These are phyloP conservation scores for Ascochyta clinopodiicola DNA, from an alignment of 2,329 filamentous ascomycete genomes.

Conservation along the genomic window DNA sequence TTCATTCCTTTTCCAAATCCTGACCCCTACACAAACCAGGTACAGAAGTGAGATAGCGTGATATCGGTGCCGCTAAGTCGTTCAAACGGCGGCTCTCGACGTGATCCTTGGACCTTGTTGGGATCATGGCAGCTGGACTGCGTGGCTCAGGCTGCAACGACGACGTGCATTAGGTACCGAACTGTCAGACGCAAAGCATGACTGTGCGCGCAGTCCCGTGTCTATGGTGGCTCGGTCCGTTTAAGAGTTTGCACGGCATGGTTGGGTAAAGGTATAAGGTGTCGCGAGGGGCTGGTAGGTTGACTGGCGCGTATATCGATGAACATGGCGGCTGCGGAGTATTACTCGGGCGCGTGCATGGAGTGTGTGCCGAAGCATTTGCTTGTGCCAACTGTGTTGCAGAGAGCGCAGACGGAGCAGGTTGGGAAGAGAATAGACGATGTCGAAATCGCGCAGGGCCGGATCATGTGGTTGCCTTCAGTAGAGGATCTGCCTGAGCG, in stretches of 20 bases:
- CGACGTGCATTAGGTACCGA: constrained; percentile 14
- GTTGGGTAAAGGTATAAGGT: constrained; percentile 11
- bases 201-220: constrained; percentile 8
- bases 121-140: constrained; percentile 10
- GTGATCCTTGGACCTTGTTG: not conserved
- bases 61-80: not conserved
- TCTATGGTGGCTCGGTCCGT: constrained; percentile 3
- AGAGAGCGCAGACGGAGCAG: constrained; percentile 23
- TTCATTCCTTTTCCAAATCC: not conserved
- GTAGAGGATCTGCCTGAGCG: constrained; percentile 34
- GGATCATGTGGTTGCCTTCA: constrained; percentile 43
- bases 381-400: constrained; percentile 2
- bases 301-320: not conserved
- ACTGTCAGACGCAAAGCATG: constrained; percentile 7
- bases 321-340: constrained; percentile 14
- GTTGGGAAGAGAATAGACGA: constrained; percentile 21
- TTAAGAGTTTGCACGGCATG: constrained; percentile 1
- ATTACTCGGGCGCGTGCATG: constrained; percentile 11
- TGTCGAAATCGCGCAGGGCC: constrained; percentile 31
- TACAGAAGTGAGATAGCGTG: not conserved
- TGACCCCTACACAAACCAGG: constrained; percentile 1
- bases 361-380: constrained; percentile 8
- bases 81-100: constrained; percentile 9
- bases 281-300: not conserved
- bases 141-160: constrained; percentile 18